A percentile compares a stretch with the other conserved stretches of the same genome.
Conservation (phyloP, 805 yeast genomes). For the Starmerella khaoyaiensis region DNA sequence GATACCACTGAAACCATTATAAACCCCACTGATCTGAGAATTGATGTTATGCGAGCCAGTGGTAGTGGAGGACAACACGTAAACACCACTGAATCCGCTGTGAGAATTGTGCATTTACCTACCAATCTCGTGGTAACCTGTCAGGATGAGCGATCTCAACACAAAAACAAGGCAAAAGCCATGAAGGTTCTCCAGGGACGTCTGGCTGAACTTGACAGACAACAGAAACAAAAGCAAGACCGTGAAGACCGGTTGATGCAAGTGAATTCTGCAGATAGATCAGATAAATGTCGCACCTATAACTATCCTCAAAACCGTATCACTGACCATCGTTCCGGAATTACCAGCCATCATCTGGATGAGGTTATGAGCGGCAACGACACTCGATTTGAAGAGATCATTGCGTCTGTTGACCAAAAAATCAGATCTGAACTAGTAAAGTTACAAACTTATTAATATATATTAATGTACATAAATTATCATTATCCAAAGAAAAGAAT, state of each 20-base stretch:
- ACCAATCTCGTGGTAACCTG: slow-evolving; percentile 79
- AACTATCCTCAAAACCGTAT: slow-evolving; percentile 85
- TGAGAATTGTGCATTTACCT: slow-evolving; percentile 80
- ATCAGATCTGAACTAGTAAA: slow-evolving; percentile 32
- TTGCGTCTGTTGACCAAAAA: slow-evolving; percentile 38
- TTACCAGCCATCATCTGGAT: slow-evolving; percentile 59
- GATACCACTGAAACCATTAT: slow-evolving; percentile 50
- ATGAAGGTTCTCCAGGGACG: slow-evolving; percentile 68
- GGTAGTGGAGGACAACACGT: slow-evolving; percentile 99
- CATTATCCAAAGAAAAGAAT: no score
- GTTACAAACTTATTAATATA: slow-evolving; percentile 1
- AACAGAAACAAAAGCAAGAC: slow-evolving; percentile 51
- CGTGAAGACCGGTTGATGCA: slow-evolving; percentile 60
- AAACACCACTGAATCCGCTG: slow-evolving; percentile 94
- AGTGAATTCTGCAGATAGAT: slow-evolving; percentile 76
- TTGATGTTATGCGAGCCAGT: slow-evolving; percentile 94
- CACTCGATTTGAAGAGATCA: slow-evolving; percentile 36
- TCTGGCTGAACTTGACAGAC: slow-evolving; percentile 66
- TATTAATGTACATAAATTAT: neutral
- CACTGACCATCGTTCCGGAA: slow-evolving; percentile 87
- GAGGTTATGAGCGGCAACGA: slow-evolving; percentile 48
- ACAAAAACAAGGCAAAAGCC: slow-evolving; percentile 86
- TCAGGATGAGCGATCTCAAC: slow-evolving; percentile 94
- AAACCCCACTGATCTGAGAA: slow-evolving; percentile 73
- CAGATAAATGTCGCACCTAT: slow-evolving; percentile 88